Conservation (phyloP, 192 early-diverging fungal species). For the Entomortierella beljakovae region DNA sequence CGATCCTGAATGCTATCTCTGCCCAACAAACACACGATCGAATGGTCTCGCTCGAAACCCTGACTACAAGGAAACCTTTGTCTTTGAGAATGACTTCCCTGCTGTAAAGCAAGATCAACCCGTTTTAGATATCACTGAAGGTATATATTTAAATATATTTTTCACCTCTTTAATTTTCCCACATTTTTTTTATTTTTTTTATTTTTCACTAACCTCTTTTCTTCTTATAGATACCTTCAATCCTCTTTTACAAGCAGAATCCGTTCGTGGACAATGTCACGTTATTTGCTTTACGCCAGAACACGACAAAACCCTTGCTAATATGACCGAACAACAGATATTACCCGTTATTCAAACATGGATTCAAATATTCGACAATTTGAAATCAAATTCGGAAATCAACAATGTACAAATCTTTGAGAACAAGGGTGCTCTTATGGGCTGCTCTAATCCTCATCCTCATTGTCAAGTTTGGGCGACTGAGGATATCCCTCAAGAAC, state of each 20-base stretch:
- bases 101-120: constrained; percentile 80
- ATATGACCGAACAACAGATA: constrained; percentile 81
- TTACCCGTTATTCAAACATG: constrained; percentile 76
- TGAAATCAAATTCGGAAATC: constrained; percentile 66
- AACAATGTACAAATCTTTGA: constrained; percentile 96
- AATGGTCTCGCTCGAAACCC: constrained; percentile 77
- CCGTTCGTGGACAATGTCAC: constrained; percentile 81
- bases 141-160: background rate
- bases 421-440: constrained; percentile 97
- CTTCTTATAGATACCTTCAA: constrained; percentile 12
- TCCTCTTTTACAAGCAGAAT: constrained; percentile 67
- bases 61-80: constrained; percentile 80
- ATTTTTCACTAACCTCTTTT: background rate
- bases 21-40: constrained; percentile 88
- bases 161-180: background rate
- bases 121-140: constrained; percentile 4
- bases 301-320: constrained; percentile 90
- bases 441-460: constrained; percentile 97
- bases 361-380: constrained; percentile 70
- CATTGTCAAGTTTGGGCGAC: constrained; percentile 96
- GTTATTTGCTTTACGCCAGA: constrained; percentile 95
- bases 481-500: constrained; percentile 85
- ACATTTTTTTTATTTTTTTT: background rate
- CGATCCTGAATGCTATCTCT: constrained; percentile 86
- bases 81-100: constrained; percentile 95